A percentile compares a stretch with the other conserved stretches of the same genome.
phyloP scores from a whole-genome alignment of 208 protist genomes.

The Trypanosoma melophagium region DNA sequence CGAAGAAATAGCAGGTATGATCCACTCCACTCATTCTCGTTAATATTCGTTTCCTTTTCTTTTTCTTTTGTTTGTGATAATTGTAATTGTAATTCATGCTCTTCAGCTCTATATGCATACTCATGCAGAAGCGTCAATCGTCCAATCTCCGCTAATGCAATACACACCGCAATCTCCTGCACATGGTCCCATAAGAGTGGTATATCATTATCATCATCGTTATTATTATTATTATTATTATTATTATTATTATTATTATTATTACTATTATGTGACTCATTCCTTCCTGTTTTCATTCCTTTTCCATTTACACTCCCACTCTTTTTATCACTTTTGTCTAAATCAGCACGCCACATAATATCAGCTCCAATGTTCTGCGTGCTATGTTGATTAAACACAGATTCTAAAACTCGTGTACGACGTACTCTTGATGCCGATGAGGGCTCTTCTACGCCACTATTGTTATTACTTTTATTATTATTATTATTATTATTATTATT shows the following conservation, averaged over 20 bases:
- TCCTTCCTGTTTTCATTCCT: background rate
- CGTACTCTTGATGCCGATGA: background rate
- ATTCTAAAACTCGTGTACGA: background rate
- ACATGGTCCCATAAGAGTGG: conserved; percentile 2
- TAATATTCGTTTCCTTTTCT: background rate
- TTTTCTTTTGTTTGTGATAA: background rate
- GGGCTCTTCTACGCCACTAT: too few species aligned
- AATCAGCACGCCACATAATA: background rate
- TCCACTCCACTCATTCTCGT: background rate
- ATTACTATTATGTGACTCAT: background rate
- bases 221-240: background rate
- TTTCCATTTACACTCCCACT: background rate
- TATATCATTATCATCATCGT: background rate
- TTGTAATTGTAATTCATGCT: background rate
- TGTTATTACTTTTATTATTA: background rate
- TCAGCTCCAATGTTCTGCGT: conserved; percentile 1
- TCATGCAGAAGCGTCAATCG: conserved; percentile 2
- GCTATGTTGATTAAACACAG: conserved; percentile 5
- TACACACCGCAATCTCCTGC: conserved; percentile 21
- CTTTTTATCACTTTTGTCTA: background rate
- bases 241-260: background rate
- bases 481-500: background rate
- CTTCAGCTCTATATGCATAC: background rate
- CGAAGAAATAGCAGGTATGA: conserved; percentile 2
- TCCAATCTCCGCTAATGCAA: conserved; percentile 16